Evolutionary conservation across 768 basidiomycete species (phyloP).

Genomic region (Serendipita sp.): DNA sequence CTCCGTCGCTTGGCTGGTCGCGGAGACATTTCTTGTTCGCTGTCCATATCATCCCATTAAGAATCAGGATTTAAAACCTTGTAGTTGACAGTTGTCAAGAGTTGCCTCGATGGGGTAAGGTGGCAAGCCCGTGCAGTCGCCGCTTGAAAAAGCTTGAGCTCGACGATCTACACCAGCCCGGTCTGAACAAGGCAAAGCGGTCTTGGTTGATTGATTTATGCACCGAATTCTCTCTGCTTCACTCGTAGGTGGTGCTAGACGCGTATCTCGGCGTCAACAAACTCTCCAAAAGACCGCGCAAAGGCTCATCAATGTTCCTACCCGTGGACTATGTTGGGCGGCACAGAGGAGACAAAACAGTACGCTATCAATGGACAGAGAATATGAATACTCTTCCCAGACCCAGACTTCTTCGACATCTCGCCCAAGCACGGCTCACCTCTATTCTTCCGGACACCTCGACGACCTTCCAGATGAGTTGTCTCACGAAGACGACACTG

Average conservation of each 20-base stretch:
- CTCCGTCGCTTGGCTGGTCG: neutral
- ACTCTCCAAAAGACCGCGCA: no score
- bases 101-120: neutral
- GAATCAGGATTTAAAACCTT: neutral
- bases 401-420: no score
- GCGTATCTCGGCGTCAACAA: neutral
- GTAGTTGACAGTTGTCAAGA: neutral
- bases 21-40: neutral
- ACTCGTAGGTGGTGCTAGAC: neutral
- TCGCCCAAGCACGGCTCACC: no score
- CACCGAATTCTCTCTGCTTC: neutral
- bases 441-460: no score
- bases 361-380: no score
- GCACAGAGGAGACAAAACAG: no score
- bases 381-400: no score
- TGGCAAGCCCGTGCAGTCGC: neutral
- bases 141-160: neutral
- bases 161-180: neutral
- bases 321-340: no score
- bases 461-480: no score
- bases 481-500: no score
- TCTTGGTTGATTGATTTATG: neutral
- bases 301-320: no score
- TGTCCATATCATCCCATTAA: neutral
- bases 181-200: no score